Base-by-base conservation (phyloP, 2,329 filamentous ascomycete species). In the Claviceps sp. region DNA sequence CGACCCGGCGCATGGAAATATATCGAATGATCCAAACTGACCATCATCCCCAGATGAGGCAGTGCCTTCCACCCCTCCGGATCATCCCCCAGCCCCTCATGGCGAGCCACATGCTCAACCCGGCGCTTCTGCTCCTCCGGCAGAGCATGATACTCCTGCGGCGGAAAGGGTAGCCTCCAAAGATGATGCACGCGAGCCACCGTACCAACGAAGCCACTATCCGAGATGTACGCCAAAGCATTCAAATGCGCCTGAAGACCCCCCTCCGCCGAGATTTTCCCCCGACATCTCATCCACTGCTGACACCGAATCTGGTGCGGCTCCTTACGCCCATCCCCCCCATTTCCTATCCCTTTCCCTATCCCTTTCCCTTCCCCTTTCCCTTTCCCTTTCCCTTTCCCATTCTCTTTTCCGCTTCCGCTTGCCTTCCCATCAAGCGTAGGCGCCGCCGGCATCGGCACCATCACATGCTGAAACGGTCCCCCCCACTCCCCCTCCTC, bases 141-240 rank as follows among this genome's bases (percentile, higher is more conserved):
- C 54, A 78, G 66, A 14, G 67, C 63, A n/a, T 76, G 72, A n/a
- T 82, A 71, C 38, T 78, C 73, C 51, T 75, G 68, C 2, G 74
- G 73, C 13, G 71, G 55, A 48, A 74, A 76, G 1, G 77, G 79
- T 64, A 86, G 88, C 14, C 86, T 77, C 78, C 86, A 90, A 38
- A 96, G 75, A 52, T 81, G 77, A 67, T 96, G 90, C 51, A 90
- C 83, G 20, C 88, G 81, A 30, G 84, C 75, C 7, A 96, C 81
- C 2, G 90, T 96, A 41, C 87, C 90, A 66, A 97, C 90, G 69
- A 98, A 97, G 71, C 87, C 93, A 63, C 79, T 86, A 69, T 97
- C 91, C 26, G 84, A 88, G 72, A 97, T 86, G 71, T 97, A 98
- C 24, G 91, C 91, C 55, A 98, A 75, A 8, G 93, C 93, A 40